Percentiles rank a stretch among this genome's conserved stretches.
Evolutionary conservation across 257 asterid species (phyloP).

Genomic region (Ligustrum vulgare): DNA sequence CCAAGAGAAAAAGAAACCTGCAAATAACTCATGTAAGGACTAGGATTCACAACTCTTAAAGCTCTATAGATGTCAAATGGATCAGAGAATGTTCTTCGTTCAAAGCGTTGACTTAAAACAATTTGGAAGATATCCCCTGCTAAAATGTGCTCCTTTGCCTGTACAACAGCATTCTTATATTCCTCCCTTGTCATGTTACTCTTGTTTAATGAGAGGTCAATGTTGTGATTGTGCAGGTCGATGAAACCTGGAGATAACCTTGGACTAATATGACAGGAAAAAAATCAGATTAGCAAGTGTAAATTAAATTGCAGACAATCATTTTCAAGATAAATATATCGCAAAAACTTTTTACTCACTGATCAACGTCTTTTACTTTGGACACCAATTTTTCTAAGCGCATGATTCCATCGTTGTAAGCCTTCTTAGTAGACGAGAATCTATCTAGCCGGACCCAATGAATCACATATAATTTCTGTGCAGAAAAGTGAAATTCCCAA

Average conservation of each 20-base stretch:
- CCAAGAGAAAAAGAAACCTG: conserved; percentile 67
- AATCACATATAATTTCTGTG: conserved; percentile 70
- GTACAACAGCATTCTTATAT: conserved; percentile 64
- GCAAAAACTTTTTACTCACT: conserved; percentile 47
- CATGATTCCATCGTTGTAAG: conserved; percentile 69
- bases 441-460: conserved; percentile 90
- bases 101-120: conserved; percentile 86
- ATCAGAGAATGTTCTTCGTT: conserved; percentile 80
- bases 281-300: conserved; percentile 16
- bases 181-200: conserved; percentile 71
- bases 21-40: conserved; percentile 86
- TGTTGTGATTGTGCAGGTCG: conserved; percentile 46
- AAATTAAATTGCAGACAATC: not conserved
- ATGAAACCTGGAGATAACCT: conserved; percentile 59
- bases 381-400: conserved; percentile 58
- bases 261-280: conserved; percentile 49
- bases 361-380: conserved; percentile 58
- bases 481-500: conserved; percentile 8
- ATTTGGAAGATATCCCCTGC: conserved; percentile 91
- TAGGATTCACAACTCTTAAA: conserved; percentile 85
- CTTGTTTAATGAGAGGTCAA: conserved; percentile 45
- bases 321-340: conserved; percentile 6
- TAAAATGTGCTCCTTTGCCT: conserved; percentile 81
- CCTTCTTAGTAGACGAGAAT: conserved; percentile 58
- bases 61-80: conserved; percentile 95